Evolutionary conservation across 192 early-diverging fungal species (phyloP).

Genomic region (Coemansia sp.): DNA sequence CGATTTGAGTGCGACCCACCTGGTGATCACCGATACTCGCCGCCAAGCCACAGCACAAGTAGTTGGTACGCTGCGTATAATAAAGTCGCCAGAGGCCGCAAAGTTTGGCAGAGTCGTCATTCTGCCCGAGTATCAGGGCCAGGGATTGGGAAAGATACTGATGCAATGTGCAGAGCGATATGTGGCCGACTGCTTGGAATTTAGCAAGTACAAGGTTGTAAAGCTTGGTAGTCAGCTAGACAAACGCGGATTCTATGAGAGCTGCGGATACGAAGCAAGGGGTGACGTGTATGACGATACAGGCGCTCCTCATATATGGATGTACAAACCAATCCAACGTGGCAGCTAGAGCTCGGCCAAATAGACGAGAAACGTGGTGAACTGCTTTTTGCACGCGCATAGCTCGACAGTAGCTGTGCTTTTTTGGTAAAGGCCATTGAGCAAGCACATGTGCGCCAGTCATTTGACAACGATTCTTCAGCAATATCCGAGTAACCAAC

Average conservation of each 20-base stretch:
- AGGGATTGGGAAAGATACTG: conserved; percentile 24
- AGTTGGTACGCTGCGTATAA: conserved; percentile 29
- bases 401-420: too few species aligned
- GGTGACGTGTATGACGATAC: conserved; percentile 34
- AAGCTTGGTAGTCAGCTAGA: conserved; percentile 42
- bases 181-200: neutral
- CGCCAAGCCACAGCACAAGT: conserved; percentile 5
- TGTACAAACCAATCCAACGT: conserved; percentile 29
- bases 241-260: conserved; percentile 37
- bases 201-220: neutral
- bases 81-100: conserved; percentile 2
- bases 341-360: neutral
- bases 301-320: conserved; percentile 38
- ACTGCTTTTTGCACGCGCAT: too few species aligned
- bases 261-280: conserved; percentile 25
- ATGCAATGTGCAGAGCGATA: conserved; percentile 16
- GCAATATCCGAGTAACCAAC: neutral
- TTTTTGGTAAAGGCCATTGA: too few species aligned
- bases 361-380: neutral
- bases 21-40: conserved; percentile 11
- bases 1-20: conserved; percentile 21
- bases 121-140: conserved; percentile 40
- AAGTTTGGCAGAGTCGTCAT: conserved; percentile 41
- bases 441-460: neutral
- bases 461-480: neutral